phyloP scores from a whole-genome alignment of 768 basidiomycete genomes.

The Amanita exitialis region DNA sequence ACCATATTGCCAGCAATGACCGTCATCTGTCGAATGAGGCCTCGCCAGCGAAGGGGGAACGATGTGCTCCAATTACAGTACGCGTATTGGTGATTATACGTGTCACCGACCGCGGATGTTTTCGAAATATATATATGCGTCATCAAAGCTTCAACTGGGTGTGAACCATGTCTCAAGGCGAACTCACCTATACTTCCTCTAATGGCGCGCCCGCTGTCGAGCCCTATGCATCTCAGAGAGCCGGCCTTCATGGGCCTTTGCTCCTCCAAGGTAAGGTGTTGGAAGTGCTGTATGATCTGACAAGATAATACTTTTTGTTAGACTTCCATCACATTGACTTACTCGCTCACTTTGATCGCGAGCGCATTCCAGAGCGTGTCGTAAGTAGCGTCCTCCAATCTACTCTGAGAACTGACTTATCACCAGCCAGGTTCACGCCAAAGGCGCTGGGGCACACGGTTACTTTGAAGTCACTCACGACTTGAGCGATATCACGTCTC shows the following conservation, averaged over 20 bases:
- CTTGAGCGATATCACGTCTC: constrained; percentile 72
- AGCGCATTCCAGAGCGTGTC: constrained; percentile 93
- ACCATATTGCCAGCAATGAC: no score
- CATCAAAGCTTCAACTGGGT: constrained; percentile 8
- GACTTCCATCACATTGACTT: constrained; percentile 88
- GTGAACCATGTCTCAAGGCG: constrained; percentile 55
- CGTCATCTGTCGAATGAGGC: no score
- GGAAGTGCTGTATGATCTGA: neutral
- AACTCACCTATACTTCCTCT: constrained; percentile 73
- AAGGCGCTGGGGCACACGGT: constrained; percentile 89
- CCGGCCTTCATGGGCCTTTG: constrained; percentile 72
- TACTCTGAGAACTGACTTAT: constrained; percentile 15
- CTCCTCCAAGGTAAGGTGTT: constrained; percentile 63
- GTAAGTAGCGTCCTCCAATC: constrained; percentile 29
- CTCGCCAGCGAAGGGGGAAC: no score
- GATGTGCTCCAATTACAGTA: no score
- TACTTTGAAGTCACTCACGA: constrained; percentile 86
- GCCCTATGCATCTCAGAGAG: constrained; percentile 73
- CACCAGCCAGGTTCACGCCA: constrained; percentile 68
- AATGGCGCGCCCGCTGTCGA: constrained; percentile 69
- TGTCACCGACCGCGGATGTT: neutral
- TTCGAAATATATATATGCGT: constrained; percentile 6
- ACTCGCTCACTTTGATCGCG: constrained; percentile 87
- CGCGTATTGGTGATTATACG: no score
- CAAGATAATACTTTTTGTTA: constrained; percentile 16